These are phyloP conservation scores for Fistulina hepatica DNA, from an alignment of 1,284 basidiomycete genomes.

Conservation along the genomic window DNA sequence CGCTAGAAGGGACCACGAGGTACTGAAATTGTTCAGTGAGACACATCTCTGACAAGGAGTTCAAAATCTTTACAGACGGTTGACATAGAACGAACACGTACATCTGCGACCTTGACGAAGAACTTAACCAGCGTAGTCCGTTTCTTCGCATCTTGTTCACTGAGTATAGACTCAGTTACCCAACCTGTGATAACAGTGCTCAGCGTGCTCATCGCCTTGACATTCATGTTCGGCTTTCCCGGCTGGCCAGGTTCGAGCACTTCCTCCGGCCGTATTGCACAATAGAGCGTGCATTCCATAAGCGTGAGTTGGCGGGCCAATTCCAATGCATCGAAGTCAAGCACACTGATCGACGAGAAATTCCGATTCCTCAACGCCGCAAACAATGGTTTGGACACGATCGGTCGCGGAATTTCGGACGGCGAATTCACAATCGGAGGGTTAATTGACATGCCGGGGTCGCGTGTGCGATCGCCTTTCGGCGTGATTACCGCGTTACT, in stretches of 20 bases:
- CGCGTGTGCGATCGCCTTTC: constrained; percentile 49
- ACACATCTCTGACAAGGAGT: constrained; percentile 62
- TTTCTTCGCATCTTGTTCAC: constrained; percentile 84
- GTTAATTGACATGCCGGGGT: constrained; percentile 60
- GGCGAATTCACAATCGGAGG: constrained; percentile 29
- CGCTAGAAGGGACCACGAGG: constrained; percentile 85
- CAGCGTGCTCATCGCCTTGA: constrained; percentile 77
- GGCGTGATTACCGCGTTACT: constrained; percentile 37
- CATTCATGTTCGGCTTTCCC: constrained; percentile 51
- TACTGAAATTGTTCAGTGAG: constrained; percentile 82
- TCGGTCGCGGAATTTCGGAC: constrained; percentile 65
- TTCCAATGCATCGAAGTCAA: constrained; percentile 91
- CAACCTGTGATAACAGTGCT: constrained; percentile 92
- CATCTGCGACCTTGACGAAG: constrained; percentile 93
- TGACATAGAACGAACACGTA: constrained; percentile 33
- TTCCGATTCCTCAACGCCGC: constrained; percentile 47
- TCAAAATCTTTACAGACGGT: constrained; percentile 10
- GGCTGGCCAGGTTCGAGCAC: constrained; percentile 74
- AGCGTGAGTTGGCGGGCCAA: constrained; percentile 92
- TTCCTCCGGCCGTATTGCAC: constrained; percentile 79
- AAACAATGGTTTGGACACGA: constrained; percentile 77
- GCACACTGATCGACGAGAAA: constrained; percentile 53
- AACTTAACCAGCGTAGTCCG: constrained; percentile 82
- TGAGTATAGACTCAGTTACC: constrained; percentile 89
- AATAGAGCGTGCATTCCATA: constrained; percentile 85